A percentile compares a stretch with the other conserved stretches of the same genome.
Evolutionary conservation across 1,139 yeast genomes (phyloP).

Genomic region (Scheffersomyces lignicola): DNA sequence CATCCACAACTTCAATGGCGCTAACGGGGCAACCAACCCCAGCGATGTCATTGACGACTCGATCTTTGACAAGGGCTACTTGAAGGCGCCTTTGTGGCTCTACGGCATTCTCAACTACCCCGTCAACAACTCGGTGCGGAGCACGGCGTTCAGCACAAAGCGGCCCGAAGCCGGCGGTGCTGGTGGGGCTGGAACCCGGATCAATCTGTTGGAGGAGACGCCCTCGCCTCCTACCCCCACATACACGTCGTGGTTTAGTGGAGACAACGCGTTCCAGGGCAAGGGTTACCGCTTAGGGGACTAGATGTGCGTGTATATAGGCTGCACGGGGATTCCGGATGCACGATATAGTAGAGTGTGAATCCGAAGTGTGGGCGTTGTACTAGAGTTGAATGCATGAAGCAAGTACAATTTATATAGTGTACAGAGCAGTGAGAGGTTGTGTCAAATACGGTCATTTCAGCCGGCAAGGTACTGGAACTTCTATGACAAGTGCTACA

Average conservation of each 20-base stretch:
- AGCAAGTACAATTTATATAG: too few species aligned
- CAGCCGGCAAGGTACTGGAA: too few species aligned
- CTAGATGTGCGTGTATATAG: slow-evolving; percentile 9
- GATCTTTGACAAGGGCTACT: slow-evolving; percentile 44
- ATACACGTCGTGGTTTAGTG: slow-evolving; percentile 19
- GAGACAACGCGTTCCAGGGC: slow-evolving; percentile 26
- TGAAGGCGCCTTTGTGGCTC: slow-evolving; percentile 42
- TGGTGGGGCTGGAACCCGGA: neutral
- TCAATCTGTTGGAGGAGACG: neutral
- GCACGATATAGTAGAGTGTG: too few species aligned
- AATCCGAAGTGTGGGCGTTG: too few species aligned
- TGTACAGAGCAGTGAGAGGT: too few species aligned
- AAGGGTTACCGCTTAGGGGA: slow-evolving; percentile 38
- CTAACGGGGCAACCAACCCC: slow-evolving; percentile 7
- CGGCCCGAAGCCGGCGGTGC: slow-evolving; percentile 4
- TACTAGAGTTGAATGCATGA: too few species aligned
- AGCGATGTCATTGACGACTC: slow-evolving; percentile 32
- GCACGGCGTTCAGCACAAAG: slow-evolving; percentile 28
- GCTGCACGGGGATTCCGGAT: too few species aligned
- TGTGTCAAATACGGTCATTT: too few species aligned
- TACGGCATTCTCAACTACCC: slow-evolving; percentile 36
- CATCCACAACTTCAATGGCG: slow-evolving; percentile 9
- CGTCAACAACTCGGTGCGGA: slow-evolving; percentile 22
- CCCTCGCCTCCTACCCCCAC: neutral
- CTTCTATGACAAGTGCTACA: too few species aligned